Evolutionary conservation across 306 rosid species (phyloP).

Genomic region (Glycine soja): DNA sequence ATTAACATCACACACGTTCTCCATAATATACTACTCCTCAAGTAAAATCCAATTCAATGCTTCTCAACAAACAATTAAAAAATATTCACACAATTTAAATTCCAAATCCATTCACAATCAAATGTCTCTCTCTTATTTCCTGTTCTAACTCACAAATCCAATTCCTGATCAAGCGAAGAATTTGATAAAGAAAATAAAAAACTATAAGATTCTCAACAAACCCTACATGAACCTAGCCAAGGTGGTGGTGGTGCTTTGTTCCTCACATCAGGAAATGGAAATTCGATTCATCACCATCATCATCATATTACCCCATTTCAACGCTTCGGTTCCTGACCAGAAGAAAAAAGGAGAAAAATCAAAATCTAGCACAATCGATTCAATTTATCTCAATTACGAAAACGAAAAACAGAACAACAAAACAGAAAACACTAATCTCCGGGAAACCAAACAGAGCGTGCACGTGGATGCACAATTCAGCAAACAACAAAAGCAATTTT

Average conservation of each 20-base stretch:
- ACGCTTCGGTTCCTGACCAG: slow-evolving; percentile 32
- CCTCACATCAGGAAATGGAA: slow-evolving; percentile 16
- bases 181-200: neutral
- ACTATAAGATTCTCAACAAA: slow-evolving; percentile 32
- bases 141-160: slow-evolving; percentile 38
- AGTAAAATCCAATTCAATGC: slow-evolving; percentile 42
- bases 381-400: slow-evolving; percentile 25
- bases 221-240: slow-evolving; percentile 36
- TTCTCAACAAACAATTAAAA: slow-evolving; percentile 41
- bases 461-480: slow-evolving; percentile 47
- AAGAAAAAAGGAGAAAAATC: slow-evolving; percentile 26
- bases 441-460: slow-evolving; percentile 21
- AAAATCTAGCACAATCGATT: slow-evolving; percentile 37
- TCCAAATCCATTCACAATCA: slow-evolving; percentile 48
- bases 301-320: slow-evolving; percentile 38
- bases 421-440: slow-evolving; percentile 27
- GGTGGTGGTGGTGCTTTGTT: slow-evolving; percentile 17
- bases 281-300: slow-evolving; percentile 31
- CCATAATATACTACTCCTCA: slow-evolving; percentile 59
- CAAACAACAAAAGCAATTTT: slow-evolving; percentile 33
- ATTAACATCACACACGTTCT: slow-evolving; percentile 76
- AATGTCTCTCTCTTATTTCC: neutral
- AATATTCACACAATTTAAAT: slow-evolving; percentile 49
- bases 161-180: slow-evolving; percentile 40
- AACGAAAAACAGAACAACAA: slow-evolving; percentile 24